Conservation (phyloP, 1,284 basidiomycete genomes). For the Leccinum fallax region DNA sequence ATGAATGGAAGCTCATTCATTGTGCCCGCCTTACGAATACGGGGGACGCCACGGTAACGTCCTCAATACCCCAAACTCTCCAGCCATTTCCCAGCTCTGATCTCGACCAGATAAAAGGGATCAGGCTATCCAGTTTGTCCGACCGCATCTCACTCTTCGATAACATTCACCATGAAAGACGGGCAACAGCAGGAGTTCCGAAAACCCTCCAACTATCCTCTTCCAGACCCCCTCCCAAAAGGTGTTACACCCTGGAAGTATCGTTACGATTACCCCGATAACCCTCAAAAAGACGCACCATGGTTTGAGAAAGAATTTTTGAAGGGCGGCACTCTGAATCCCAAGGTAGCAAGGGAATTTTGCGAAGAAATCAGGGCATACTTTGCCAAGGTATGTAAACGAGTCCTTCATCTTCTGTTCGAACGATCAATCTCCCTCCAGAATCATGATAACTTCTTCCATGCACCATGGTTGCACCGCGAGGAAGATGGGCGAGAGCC, state of each 20-base stretch:
- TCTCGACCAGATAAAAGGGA: neutral
- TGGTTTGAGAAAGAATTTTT: neutral
- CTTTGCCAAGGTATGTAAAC: neutral
- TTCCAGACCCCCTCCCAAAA: neutral
- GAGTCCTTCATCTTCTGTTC: neutral
- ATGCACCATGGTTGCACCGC: conserved; percentile 5
- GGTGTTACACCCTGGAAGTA: neutral
- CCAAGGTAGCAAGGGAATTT: neutral
- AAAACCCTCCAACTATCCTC: neutral
- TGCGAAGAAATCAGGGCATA: neutral
- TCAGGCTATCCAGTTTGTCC: neutral
- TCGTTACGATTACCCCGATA: neutral
- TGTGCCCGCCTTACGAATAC: neutral
- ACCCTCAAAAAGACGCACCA: neutral
- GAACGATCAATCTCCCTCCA: neutral
- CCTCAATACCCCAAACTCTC: neutral
- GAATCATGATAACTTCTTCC: neutral
- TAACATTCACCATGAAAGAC: neutral
- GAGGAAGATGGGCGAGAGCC: neutral
- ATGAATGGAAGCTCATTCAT: neutral
- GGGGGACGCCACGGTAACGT: neutral
- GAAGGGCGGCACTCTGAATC: neutral
- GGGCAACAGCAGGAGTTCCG: neutral
- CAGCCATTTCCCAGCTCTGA: neutral
- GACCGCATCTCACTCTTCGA: neutral